Conservation (phyloP, 1,139 yeast species). For the Wickerhamiella pararugosa region DNA sequence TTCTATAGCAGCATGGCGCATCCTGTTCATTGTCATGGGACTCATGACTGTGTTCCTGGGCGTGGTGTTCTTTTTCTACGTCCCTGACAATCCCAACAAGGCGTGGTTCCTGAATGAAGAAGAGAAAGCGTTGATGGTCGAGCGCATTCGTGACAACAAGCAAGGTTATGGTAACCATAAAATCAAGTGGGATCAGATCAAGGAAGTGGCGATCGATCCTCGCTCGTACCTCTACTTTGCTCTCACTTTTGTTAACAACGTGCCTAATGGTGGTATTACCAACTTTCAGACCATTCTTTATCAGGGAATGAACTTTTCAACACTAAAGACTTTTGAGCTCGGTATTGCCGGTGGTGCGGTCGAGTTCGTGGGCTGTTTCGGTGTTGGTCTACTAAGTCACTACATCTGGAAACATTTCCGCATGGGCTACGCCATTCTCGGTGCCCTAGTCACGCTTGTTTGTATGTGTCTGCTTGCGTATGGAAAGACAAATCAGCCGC, state of each 20-base stretch:
- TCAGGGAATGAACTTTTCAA: conserved; percentile 25
- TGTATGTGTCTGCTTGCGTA: conserved; percentile 32
- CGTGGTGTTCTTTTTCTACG: conserved; percentile 28
- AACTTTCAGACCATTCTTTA: conserved; percentile 32
- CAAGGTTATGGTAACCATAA: conserved; percentile 42
- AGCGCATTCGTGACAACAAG: conserved; percentile 34
- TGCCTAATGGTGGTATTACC: conserved; percentile 41
- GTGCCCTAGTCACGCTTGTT: conserved; percentile 23
- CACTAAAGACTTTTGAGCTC: conserved; percentile 29
- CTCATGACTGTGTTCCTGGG: conserved; percentile 39
- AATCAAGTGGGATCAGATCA: conserved; percentile 39
- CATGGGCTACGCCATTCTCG: conserved; percentile 28
- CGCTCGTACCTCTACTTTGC: conserved; percentile 37
- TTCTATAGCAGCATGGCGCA: conserved; percentile 32
- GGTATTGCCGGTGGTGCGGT: conserved; percentile 28
- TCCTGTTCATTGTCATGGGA: conserved; percentile 37
- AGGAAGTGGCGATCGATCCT: conserved; percentile 28
- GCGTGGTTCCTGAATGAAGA: conserved; percentile 38
- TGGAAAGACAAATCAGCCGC: conserved; percentile 23
- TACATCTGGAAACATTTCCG: conserved; percentile 20
- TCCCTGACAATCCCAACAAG: conserved; percentile 41
- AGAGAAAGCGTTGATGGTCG: conserved; percentile 39
- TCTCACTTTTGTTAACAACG: conserved; percentile 28
- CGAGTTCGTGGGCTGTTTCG: conserved; percentile 21
- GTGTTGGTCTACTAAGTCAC: conserved; percentile 16